Percentiles rank a stretch among this genome's conserved stretches.
Conservation (phyloP, 2,329 filamentous ascomycete genomes). For the Scedosporium apiospermum region DNA sequence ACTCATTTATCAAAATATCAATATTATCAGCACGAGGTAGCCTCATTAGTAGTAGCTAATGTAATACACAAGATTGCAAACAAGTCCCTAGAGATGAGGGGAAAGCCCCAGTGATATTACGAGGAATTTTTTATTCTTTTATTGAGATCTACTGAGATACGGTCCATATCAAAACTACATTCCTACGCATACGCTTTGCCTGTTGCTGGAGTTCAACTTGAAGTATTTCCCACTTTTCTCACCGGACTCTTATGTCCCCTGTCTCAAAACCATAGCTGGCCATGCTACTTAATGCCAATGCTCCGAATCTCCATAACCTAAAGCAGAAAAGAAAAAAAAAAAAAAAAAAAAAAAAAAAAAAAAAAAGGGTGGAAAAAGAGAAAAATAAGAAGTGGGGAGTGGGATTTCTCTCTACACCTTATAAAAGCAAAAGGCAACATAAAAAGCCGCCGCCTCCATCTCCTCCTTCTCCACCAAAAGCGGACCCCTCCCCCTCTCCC, state of each 20-base stretch:
- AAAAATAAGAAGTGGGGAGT: background rate
- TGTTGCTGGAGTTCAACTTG: no score
- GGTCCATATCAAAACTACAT: no score
- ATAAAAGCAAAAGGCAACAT: slow-evolving; percentile 94
- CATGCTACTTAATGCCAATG: no score
- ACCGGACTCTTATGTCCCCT: no score
- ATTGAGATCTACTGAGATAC: no score
- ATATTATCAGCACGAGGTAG: background rate
- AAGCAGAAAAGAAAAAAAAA: no score
- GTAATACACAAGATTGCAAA: background rate
- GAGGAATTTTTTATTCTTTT: no score
- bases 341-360: background rate
- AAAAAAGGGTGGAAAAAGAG: background rate
- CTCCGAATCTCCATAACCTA: no score
- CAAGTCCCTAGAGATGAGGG: background rate
- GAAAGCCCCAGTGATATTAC: no score
- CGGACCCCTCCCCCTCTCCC: slow-evolving; percentile 56
- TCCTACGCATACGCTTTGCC: no score
- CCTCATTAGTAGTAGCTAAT: slow-evolving; percentile 1
- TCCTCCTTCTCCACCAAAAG: slow-evolving; percentile 75
- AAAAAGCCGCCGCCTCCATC: slow-evolving; percentile 86
- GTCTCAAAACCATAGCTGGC: no score
- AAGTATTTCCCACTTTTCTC: no score
- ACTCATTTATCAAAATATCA: background rate
- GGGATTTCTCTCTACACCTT: slow-evolving; percentile 53